These are phyloP conservation scores for Venturia aucupariae DNA, from an alignment of 2,329 filamentous ascomycete species.

Conservation along the genomic window DNA sequence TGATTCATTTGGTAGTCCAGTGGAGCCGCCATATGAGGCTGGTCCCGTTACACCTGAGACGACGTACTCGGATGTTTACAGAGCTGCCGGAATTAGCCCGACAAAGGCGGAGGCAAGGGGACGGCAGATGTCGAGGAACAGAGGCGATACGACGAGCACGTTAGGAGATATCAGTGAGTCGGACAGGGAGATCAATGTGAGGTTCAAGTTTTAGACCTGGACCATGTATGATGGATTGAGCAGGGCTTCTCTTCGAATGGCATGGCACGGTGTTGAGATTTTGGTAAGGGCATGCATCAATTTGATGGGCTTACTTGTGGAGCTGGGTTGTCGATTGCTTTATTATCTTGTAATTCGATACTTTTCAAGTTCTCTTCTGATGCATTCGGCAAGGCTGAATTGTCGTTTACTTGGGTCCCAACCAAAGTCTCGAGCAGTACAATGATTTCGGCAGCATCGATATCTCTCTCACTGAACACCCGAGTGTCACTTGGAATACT, in stretches of 20 bases:
- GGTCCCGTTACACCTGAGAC: neutral
- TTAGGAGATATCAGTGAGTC: neutral
- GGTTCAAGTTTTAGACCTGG: neutral
- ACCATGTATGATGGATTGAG: neutral
- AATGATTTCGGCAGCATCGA: too few species aligned
- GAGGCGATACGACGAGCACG: neutral
- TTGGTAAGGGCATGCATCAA: neutral
- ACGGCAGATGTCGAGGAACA: neutral
- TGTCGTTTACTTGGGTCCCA: too few species aligned
- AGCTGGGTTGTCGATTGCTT: neutral
- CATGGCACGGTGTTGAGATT: neutral
- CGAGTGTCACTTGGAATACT: too few species aligned
- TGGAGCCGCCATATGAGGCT: neutral
- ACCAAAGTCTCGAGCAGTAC: too few species aligned
- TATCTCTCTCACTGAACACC: too few species aligned
- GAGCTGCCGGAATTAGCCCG: slow-evolving; percentile 10
- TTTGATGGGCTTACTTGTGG: neutral
- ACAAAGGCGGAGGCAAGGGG: slow-evolving; percentile 4
- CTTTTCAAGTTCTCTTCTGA: neutral
- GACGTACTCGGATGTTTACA: slow-evolving; percentile 12
- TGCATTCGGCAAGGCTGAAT: too few species aligned
- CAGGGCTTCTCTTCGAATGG: neutral
- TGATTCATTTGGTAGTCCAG: neutral
- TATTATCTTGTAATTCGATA: neutral
- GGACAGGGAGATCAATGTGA: neutral